Evolutionary conservation across 148 eudicot genomes (phyloP), one percentile per base, ranked within the genome.

Genomic region (Vaccinium darrowii): DNA sequence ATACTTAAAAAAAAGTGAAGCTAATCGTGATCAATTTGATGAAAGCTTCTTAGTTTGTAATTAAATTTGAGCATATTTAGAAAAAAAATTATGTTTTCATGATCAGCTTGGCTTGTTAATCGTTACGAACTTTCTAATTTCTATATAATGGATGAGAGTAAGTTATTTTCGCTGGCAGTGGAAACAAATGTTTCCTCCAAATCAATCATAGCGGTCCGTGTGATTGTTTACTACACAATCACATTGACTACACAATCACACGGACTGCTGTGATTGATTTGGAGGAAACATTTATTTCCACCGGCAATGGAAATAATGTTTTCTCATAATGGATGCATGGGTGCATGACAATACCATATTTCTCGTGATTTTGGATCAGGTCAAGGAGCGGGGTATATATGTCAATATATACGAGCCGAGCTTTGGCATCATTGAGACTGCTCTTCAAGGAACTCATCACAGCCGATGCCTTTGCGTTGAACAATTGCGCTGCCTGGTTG

Each of bases 401-500:
- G 47, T 94, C 96, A 43, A 92, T 30, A 81, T 85, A 92, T 27
- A 91, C 91, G 4, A 92, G 4, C 82, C 85, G 89, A 11, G 94
- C 85, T 10, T 87, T 78, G 1, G 86, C 18, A 13, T 81, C 87
- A 16, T 85, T 73, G 52, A 85, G 76, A 69, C 16, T 85, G 47
- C 3, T 47, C 30, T 54, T 16, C 21, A 88, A 87, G 7, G 88
- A 87, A 58, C 19, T 77, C 43, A 91, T 82, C 14, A 50, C 69
- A 3, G 16, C 5, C 9, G 89, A 80, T 3, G 91, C 76, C 88
- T 92, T 92, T 21, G 91, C 84, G 73, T 92, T 92, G 73, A 84
- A 90, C 33, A 88, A 15, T 50, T 76, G 87, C 9, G 88, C 89
- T 1, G 84, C 90, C 74, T 87, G 72, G 78, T 92, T 92, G 78